These are phyloP conservation scores for Grifola frondosa DNA, from an alignment of 1,284 basidiomycete species.

Conservation along the genomic window DNA sequence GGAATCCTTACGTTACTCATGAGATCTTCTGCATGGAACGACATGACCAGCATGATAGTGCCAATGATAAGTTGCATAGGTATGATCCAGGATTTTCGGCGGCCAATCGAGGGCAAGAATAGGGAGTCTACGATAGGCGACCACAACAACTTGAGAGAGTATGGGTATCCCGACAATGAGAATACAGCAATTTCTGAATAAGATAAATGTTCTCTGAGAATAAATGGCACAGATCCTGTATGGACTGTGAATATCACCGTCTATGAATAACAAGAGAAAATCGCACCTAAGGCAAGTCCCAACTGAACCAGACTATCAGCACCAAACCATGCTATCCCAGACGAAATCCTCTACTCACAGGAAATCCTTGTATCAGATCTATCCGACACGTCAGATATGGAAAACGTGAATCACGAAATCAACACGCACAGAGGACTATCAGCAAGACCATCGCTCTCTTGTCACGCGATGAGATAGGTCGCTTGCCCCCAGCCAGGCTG, in stretches of 20 bases:
- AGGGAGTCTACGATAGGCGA: slow-evolving; percentile 96
- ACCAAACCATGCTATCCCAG: slow-evolving; percentile 6
- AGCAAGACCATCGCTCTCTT: slow-evolving; percentile 85
- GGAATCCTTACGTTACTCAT: slow-evolving; percentile 71
- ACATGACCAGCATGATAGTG: slow-evolving; percentile 85
- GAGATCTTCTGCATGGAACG: slow-evolving; percentile 76
- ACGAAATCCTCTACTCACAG: slow-evolving; percentile 58
- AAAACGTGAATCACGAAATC: slow-evolving; percentile 3
- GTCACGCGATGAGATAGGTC: slow-evolving; percentile 68
- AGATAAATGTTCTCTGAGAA: slow-evolving; percentile 91
- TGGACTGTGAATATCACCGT: slow-evolving; percentile 1
- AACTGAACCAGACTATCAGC: slow-evolving; percentile 42
- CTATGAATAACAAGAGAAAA: background rate
- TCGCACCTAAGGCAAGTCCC: slow-evolving; percentile 72
- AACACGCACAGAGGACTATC: slow-evolving; percentile 81
- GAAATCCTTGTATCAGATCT: slow-evolving; percentile 95
- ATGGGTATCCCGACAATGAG: slow-evolving; percentile 93
- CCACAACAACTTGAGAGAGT: slow-evolving; percentile 97
- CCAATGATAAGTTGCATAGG: slow-evolving; percentile 95
- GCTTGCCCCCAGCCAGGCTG: slow-evolving; percentile 38
- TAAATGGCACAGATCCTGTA: slow-evolving; percentile 92
- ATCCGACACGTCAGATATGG: background rate
- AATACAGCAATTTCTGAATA: slow-evolving; percentile 97
- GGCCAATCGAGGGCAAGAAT: slow-evolving; percentile 80
- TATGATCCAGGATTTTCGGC: slow-evolving; percentile 98